Percentiles rank a stretch among this genome's conserved stretches.
These are phyloP conservation scores for Tagetes patula DNA, from an alignment of 129 eudicot genomes.

Conservation along the genomic window DNA sequence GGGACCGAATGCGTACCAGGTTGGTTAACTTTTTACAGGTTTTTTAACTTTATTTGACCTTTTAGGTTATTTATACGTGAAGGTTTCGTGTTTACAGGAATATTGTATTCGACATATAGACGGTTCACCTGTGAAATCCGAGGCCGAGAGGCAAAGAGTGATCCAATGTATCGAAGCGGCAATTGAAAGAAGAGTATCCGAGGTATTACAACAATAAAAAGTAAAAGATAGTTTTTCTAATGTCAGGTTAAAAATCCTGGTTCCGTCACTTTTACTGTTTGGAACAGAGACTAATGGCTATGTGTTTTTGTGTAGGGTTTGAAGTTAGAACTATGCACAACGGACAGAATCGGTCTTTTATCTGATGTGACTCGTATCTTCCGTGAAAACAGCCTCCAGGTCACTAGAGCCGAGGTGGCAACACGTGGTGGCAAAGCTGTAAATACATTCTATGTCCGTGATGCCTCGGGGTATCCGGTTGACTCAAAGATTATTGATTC, in stretches of 20 bases:
- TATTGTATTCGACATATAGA: constrained; percentile 85
- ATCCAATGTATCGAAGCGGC: constrained; percentile 98
- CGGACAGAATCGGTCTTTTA: constrained; percentile 78
- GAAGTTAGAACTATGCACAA: constrained; percentile 90
- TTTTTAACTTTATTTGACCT: not conserved
- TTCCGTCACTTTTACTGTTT: not conserved
- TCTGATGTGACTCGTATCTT: constrained; percentile 92
- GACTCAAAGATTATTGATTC: constrained; percentile 83
- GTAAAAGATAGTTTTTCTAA: not conserved
- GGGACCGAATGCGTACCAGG: constrained; percentile 91
- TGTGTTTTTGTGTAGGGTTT: constrained; percentile 49
- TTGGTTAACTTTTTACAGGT: constrained; percentile 25
- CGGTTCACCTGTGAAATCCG: constrained; percentile 91
- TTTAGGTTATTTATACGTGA: not conserved
- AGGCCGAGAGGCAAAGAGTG: constrained; percentile 91
- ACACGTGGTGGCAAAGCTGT: constrained; percentile 86
- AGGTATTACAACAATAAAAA: constrained; percentile 41
- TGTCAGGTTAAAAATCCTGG: not conserved
- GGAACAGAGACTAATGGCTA: not conserved
- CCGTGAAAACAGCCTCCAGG: constrained; percentile 86
- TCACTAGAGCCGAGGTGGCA: constrained; percentile 82
- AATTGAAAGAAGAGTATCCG: constrained; percentile 88
- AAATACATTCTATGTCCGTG: constrained; percentile 80
- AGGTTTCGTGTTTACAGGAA: constrained; percentile 46
- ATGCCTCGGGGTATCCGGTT: constrained; percentile 85